A percentile compares a stretch with the other conserved stretches of the same genome.
Evolutionary conservation across 768 basidiomycete genomes (phyloP).

Genomic region (Leccinum longicurvipes): DNA sequence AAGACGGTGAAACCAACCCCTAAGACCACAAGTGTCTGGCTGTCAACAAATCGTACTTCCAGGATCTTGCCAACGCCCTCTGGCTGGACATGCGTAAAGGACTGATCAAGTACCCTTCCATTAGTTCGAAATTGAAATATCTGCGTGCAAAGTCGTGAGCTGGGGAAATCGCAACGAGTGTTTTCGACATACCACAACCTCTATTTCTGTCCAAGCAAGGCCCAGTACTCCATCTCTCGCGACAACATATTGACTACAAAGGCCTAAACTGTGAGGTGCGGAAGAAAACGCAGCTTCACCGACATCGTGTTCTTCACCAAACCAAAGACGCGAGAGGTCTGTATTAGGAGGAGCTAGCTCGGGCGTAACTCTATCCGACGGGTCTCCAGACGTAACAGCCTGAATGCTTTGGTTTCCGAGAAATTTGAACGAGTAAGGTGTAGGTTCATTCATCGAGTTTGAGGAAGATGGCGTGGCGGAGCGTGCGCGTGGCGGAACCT

Average conservation of each 20-base stretch:
- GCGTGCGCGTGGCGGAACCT: conserved; percentile 9
- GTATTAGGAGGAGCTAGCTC: conserved; percentile 28
- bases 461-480: conserved; percentile 17
- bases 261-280: conserved; percentile 3
- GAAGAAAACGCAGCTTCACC: conserved; percentile 18
- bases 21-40: conserved; percentile 21
- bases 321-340: conserved; percentile 20
- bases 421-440: conserved; percentile 54
- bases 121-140: conserved; percentile 20
- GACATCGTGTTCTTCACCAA: conserved; percentile 23
- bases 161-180: neutral
- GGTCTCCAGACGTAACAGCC: conserved; percentile 27
- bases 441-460: conserved; percentile 23
- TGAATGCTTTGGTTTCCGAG: conserved; percentile 51
- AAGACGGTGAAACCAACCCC: conserved; percentile 17
- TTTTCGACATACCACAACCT: conserved; percentile 23
- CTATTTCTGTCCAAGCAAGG: conserved; percentile 46
- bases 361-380: conserved; percentile 22
- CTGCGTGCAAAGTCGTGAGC: conserved; percentile 6
- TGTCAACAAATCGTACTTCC: conserved; percentile 21
- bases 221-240: conserved; percentile 34
- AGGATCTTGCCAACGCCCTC: conserved; percentile 20
- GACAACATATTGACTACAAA: conserved; percentile 20
- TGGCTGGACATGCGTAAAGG: conserved; percentile 16
- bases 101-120: neutral